These are phyloP conservation scores for Lantana camara DNA, from an alignment of 257 asterid genomes.

Conservation along the genomic window DNA sequence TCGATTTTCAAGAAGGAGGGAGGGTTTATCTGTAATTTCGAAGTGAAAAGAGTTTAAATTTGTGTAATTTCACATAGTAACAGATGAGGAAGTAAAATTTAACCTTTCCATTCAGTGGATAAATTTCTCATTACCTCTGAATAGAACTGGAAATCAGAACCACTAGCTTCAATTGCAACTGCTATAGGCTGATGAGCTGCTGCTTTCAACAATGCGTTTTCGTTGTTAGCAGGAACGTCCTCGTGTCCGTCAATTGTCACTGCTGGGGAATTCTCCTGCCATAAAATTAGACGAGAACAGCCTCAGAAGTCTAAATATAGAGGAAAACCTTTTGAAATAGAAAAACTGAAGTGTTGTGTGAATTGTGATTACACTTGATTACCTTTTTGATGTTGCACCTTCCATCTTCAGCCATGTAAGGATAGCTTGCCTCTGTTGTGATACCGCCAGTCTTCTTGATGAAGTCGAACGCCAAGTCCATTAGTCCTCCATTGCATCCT, in stretches of 20 bases:
- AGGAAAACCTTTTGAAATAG: neutral
- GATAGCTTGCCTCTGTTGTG: constrained; percentile 67
- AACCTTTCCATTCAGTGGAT: neutral
- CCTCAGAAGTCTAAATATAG: neutral
- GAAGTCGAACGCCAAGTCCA: constrained; percentile 79
- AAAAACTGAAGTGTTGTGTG: neutral
- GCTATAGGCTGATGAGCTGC: constrained; percentile 77
- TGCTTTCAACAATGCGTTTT: constrained; percentile 69
- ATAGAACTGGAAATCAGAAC: constrained; percentile 78
- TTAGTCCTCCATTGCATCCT: constrained; percentile 90
- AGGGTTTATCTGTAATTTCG: no score
- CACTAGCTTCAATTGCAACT: constrained; percentile 79
- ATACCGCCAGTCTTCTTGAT: constrained; percentile 73
- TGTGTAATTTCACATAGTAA: no score
- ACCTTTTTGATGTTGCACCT: constrained; percentile 64
- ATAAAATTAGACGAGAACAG: neutral
- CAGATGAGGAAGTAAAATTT: no score
- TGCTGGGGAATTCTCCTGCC: constrained; percentile 48
- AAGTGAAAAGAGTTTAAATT: no score
- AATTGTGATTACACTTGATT: neutral
- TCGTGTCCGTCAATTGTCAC: constrained; percentile 78
- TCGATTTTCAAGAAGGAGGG: no score
- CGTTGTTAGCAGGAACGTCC: constrained; percentile 62
- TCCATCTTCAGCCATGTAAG: constrained; percentile 70
- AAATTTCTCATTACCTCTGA: constrained; percentile 53